Evolutionary conservation across 2,329 filamentous ascomycete genomes (phyloP).

Genomic region (Chaetomiaceae sp.): DNA sequence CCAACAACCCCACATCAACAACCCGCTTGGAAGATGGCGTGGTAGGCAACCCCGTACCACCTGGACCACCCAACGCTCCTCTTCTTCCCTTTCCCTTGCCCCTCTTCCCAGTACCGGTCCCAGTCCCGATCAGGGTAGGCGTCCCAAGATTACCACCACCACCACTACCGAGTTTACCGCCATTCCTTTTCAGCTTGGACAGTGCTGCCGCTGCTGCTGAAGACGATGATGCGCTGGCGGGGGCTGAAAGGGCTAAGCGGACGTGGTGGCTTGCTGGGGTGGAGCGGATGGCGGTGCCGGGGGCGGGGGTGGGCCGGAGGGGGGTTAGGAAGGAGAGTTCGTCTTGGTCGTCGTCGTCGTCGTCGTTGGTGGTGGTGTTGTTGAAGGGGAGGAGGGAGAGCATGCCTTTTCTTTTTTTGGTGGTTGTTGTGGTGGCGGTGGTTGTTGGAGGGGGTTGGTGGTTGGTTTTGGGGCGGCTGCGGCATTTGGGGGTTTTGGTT

Average conservation of each 20-base stretch:
- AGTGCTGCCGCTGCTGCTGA: neutral
- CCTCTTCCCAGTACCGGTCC: too few relatives aligned
- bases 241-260: neutral
- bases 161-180: neutral
- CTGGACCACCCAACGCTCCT: too few relatives aligned
- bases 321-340: constrained; percentile 33
- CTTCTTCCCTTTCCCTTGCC: neutral
- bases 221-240: too few relatives aligned
- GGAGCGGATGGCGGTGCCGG: neutral
- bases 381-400: constrained; percentile 40
- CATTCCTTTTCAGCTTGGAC: neutral
- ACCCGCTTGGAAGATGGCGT: neutral
- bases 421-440: constrained; percentile 9
- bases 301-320: constrained; percentile 20
- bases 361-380: constrained; percentile 33
- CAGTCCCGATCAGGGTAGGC: too few relatives aligned
- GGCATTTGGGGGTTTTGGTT: constrained; percentile 2
- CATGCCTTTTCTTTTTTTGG: constrained; percentile 34
- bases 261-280: constrained; percentile 11
- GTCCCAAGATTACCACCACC: too few relatives aligned
- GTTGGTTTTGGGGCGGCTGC: neutral
- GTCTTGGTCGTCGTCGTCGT: constrained; percentile 36
- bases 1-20: constrained; percentile 17
- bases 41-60: neutral
- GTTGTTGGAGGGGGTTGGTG: constrained; percentile 7